These are phyloP conservation scores for Fusarium multiceps DNA, from an alignment of 2,329 filamentous ascomycete genomes.

Conservation along the genomic window DNA sequence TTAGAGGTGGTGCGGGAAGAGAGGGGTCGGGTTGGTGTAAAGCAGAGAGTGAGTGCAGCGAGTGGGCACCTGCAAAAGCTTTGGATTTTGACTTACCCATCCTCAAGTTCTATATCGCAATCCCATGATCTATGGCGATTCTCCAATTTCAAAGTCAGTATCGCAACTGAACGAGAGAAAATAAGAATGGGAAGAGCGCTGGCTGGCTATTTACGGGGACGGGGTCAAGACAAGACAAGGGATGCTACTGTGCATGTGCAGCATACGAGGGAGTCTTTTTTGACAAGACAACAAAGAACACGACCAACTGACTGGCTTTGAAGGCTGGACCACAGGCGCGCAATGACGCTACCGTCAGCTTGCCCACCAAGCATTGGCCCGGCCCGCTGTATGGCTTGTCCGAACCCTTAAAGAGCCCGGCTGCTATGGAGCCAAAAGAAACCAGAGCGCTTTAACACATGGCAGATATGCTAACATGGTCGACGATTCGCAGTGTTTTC, in stretches of 20 bases:
- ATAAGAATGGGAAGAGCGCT: constrained; percentile 16
- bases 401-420: constrained; percentile 22
- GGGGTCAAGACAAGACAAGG: constrained; percentile 22
- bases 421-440: constrained; percentile 30
- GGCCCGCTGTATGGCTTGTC: constrained; percentile 30
- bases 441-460: constrained; percentile 34
- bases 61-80: constrained; percentile 33
- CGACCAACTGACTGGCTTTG: constrained; percentile 27
- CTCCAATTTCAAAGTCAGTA: constrained; percentile 27
- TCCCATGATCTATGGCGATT: constrained; percentile 48
- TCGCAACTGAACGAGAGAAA: constrained; percentile 24
- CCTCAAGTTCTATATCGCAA: constrained; percentile 47
- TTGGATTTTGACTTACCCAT: constrained; percentile 51
- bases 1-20: constrained; percentile 38
- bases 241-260: constrained; percentile 29
- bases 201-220: constrained; percentile 19
- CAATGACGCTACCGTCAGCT: constrained; percentile 40
- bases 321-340: constrained; percentile 30
- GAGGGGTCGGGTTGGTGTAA: constrained; percentile 36
- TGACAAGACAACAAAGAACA: constrained; percentile 39
- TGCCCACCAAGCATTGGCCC: constrained; percentile 38
- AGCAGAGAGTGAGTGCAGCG: constrained; percentile 29
- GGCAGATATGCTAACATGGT: constrained; percentile 32
- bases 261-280: constrained; percentile 37
- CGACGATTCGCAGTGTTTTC: constrained; percentile 35